Base-by-base conservation (phyloP, 2,329 filamentous ascomycete species). In the Sporothrix sp. region DNA sequence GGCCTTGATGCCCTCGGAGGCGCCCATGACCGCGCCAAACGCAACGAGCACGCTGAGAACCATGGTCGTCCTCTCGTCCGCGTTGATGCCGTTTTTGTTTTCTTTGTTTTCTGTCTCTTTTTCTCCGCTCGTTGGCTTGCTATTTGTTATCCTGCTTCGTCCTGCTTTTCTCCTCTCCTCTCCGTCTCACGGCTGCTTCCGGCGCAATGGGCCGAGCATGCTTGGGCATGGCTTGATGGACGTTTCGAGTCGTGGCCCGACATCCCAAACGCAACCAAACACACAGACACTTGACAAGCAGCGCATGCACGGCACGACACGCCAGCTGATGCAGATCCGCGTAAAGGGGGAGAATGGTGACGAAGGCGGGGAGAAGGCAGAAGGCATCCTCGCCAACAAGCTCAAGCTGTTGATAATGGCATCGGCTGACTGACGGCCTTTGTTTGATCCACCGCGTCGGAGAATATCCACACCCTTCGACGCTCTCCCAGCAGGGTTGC, bases 1-100 rank as follows among this genome's bases (percentile, higher is more conserved):
- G 33, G 71, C 66, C 38, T 69, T 63, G 52, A 74, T 71, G 14
- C 68, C 71, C 58, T 74, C 71, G 18, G 69, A 66, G 0, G 69
- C 65, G 52, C 71, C 71, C 52, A 71, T 65, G 51, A 73, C 69
- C 20, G 71, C 67, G 36, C 65, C 66, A 51, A 71, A 67, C 38
- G 66, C 66, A 44, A 69, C 58, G 32, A 70, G 61, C 28, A 70
- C 66, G 3, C 25, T 65, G 54, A 48, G 13, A 20, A 38, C 35
- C 43, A 48, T 54, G 18, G 25, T 11, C 11, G 21, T 38, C 18
- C 2, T 38, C 18, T 38, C 21, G 13, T 27, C 21, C 8, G 21
- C 7, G 25, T 5, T 28, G 25, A 28, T 27, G 25, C 14, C 27
- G 14, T 16, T 27, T 27, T 14, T 14, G 6, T 40, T 27, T 40